These are phyloP conservation scores for Melaleuca quinquenervia DNA, from an alignment of 345 rosid genomes.

Conservation along the genomic window DNA sequence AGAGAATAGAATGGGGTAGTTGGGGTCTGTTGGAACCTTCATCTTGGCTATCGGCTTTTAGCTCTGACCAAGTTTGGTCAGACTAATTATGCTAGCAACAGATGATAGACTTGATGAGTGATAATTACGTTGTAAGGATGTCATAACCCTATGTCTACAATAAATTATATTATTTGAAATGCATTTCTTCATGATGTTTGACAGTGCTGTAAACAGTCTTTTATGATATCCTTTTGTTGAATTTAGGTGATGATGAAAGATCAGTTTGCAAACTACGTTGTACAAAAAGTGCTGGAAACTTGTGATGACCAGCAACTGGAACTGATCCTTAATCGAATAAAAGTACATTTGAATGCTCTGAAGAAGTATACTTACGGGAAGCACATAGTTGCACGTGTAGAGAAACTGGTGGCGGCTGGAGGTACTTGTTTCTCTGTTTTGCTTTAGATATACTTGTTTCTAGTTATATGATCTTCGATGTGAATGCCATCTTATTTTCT, in stretches of 20 bases:
- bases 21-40: background rate
- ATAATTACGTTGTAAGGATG: background rate
- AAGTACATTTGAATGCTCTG: conserved; percentile 76
- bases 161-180: background rate
- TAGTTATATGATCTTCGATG: background rate
- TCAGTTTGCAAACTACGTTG: conserved; percentile 97
- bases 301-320: conserved; percentile 88
- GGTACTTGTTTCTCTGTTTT: conserved; percentile 29
- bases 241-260: conserved; percentile 96
- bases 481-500: background rate
- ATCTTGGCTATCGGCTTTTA: background rate
- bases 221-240: background rate
- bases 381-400: conserved; percentile 95
- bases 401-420: conserved; percentile 94
- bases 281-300: conserved; percentile 96
- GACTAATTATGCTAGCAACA: background rate
- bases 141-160: background rate
- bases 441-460: background rate
- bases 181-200: background rate
- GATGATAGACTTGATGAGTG: background rate
- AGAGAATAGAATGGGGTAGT: background rate
- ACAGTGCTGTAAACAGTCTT: background rate
- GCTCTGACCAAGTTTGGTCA: background rate
- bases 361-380: conserved; percentile 96
- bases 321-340: conserved; percentile 72